A percentile compares a stretch with the other conserved stretches of the same genome.
Conservation (phyloP, 192 early-diverging fungal species). For the Backusella circina region DNA sequence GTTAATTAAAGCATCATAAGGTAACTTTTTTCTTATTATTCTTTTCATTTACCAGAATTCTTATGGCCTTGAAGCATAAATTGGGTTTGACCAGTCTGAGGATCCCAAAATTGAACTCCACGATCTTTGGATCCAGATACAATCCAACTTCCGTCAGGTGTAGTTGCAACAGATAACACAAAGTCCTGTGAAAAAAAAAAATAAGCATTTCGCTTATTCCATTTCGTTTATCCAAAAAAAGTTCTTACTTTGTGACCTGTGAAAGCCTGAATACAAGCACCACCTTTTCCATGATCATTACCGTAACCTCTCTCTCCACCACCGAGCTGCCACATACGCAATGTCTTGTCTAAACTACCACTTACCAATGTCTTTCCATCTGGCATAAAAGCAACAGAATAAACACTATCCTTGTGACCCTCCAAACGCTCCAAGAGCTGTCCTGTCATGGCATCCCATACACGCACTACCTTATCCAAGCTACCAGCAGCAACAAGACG, state of each 20-base stretch:
- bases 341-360: slow-evolving; percentile 88
- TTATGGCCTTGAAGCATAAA: slow-evolving; percentile 95
- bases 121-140: slow-evolving; percentile 91
- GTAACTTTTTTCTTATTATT: background rate
- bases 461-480: slow-evolving; percentile 88
- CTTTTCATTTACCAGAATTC: slow-evolving; percentile 71
- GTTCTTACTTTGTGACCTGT: slow-evolving; percentile 48
- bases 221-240: background rate
- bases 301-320: slow-evolving; percentile 29
- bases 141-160: slow-evolving; percentile 84
- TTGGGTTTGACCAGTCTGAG: slow-evolving; percentile 61
- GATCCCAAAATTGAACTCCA: slow-evolving; percentile 93
- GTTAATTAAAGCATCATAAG: slow-evolving; percentile 5
- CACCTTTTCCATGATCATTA: slow-evolving; percentile 24
- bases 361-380: slow-evolving; percentile 91
- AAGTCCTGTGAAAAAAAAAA: slow-evolving; percentile 73
- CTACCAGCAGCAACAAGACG: slow-evolving; percentile 87
- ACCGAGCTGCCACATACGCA: slow-evolving; percentile 88
- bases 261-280: slow-evolving; percentile 42
- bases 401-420: slow-evolving; percentile 95
- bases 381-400: slow-evolving; percentile 92
- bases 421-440: slow-evolving; percentile 84
- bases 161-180: slow-evolving; percentile 91
- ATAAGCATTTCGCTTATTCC: background rate
- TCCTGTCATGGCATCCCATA: slow-evolving; percentile 91